Evolutionary conservation across 768 basidiomycete species (phyloP).

Genomic region (Lyophyllum semitale): DNA sequence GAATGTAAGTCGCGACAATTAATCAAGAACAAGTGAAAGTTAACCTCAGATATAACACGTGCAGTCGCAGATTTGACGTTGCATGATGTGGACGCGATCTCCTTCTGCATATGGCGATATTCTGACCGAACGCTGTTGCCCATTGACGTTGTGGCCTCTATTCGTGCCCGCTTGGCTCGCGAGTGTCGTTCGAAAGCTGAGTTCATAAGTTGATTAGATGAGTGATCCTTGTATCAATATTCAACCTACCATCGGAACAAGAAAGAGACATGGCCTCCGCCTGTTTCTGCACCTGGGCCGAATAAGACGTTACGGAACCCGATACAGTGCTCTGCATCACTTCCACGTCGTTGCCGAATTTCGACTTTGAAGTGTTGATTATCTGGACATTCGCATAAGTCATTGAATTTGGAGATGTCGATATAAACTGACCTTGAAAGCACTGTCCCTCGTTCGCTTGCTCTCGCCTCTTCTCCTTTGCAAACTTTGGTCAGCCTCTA

Average conservation of each 20-base stretch:
- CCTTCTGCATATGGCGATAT: constrained; percentile 51
- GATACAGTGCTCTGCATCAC: constrained; percentile 46
- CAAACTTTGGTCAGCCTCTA: constrained; percentile 39
- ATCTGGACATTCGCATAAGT: constrained; percentile 34
- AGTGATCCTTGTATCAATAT: background rate
- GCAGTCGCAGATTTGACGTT: constrained; percentile 26
- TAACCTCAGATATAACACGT: constrained; percentile 55
- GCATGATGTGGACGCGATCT: constrained; percentile 50
- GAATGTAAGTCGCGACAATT: background rate
- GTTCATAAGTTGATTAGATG: background rate
- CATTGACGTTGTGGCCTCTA: constrained; percentile 58
- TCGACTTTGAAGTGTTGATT: constrained; percentile 37
- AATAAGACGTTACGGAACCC: constrained; percentile 51
- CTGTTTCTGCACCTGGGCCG: constrained; percentile 51
- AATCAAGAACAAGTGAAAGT: constrained; percentile 14
- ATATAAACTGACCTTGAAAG: constrained; percentile 50
- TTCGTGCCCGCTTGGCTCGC: constrained; percentile 66
- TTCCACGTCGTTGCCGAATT: constrained; percentile 42
- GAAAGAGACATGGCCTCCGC: constrained; percentile 44
- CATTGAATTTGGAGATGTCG: background rate
- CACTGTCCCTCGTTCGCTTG: constrained; percentile 57
- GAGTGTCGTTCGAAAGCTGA: constrained; percentile 63
- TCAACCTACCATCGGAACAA: constrained; percentile 43
- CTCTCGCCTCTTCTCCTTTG: constrained; percentile 50
- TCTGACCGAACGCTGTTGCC: constrained; percentile 51